phyloP scores from a whole-genome alignment of 225 moss, liverwort and hornwort genomes.

The Marchantia paleacea region DNA sequence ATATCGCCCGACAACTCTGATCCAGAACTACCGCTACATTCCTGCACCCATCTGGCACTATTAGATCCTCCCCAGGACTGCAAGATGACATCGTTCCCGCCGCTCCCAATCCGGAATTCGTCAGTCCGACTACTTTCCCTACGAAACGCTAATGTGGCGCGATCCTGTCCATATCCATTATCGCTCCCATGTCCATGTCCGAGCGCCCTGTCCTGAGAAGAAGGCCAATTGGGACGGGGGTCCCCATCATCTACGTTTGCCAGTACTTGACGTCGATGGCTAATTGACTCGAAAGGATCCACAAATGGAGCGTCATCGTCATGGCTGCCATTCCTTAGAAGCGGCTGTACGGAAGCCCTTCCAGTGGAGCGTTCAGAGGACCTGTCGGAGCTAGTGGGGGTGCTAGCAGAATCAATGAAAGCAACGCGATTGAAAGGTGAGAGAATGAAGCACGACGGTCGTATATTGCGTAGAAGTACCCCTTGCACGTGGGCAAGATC shows the following conservation, averaged over 20 bases:
- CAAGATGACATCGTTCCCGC: constrained; percentile 12
- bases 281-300: constrained; percentile 30
- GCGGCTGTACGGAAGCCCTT: constrained; percentile 46
- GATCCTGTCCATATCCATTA: background rate
- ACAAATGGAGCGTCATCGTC: constrained; percentile 34
- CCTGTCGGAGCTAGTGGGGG: constrained; percentile 71
- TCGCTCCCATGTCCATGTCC: constrained; percentile 5
- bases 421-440: constrained; percentile 82
- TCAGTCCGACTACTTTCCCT: constrained; percentile 8
- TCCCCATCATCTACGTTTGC: constrained; percentile 22
- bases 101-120: background rate
- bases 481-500: constrained; percentile 85
- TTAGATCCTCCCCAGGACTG: constrained; percentile 33
- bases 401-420: constrained; percentile 82
- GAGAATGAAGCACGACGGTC: constrained; percentile 89
- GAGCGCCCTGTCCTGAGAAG: background rate
- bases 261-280: constrained; percentile 25
- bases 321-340: constrained; percentile 28
- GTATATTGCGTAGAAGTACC: constrained; percentile 86
- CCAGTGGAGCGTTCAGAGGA: constrained; percentile 65
- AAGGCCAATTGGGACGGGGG: constrained; percentile 17
- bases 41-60: constrained; percentile 39
- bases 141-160: background rate
- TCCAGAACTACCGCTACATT: constrained; percentile 70
- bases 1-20: constrained; percentile 49